Conservation (phyloP, 352 stramenopile genomes). For the Saprolegnia parasitica region DNA sequence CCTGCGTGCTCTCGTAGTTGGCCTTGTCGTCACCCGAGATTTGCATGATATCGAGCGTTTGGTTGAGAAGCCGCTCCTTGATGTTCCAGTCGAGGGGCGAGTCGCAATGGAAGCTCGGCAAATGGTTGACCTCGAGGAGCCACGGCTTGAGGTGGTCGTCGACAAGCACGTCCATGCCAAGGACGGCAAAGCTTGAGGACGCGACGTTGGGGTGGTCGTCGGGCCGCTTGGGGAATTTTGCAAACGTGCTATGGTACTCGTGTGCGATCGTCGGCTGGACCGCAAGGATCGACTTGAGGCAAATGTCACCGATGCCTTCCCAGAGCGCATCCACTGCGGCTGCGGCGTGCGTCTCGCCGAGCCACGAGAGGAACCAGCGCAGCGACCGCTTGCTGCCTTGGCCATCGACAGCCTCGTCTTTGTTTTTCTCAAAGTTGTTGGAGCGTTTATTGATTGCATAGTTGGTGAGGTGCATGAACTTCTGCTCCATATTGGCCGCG, state of each 20-base stretch:
- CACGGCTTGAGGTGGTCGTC: conserved; percentile 92
- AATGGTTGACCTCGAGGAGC: conserved; percentile 97
- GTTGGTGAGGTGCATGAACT: conserved; percentile 92
- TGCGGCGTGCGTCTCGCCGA: conserved; percentile 59
- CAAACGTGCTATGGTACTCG: conserved; percentile 89
- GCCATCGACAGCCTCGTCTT: conserved; percentile 50
- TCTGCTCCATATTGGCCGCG: conserved; percentile 74
- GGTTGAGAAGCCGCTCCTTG: conserved; percentile 91
- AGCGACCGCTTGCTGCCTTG: conserved; percentile 84
- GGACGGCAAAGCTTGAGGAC: conserved; percentile 74
- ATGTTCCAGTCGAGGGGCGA: conserved; percentile 92
- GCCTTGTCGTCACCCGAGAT: conserved; percentile 74
- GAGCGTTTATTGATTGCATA: conserved; percentile 90
- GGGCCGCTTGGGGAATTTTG: conserved; percentile 47
- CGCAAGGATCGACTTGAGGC: conserved; percentile 89
- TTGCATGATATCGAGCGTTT: conserved; percentile 87
- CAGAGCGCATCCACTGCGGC: conserved; percentile 77
- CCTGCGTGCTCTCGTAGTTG: conserved; percentile 62
- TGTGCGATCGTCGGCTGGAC: conserved; percentile 90
- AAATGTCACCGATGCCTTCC: conserved; percentile 91
- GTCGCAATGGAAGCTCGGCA: conserved; percentile 94
- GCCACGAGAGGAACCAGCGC: conserved; percentile 90
- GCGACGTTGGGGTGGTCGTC: conserved; percentile 16
- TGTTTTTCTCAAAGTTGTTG: conserved; percentile 83
- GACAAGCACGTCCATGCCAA: conserved; percentile 96